Conservation (phyloP, 73 alveolate genomes). For the Strombidium stylifer region DNA sequence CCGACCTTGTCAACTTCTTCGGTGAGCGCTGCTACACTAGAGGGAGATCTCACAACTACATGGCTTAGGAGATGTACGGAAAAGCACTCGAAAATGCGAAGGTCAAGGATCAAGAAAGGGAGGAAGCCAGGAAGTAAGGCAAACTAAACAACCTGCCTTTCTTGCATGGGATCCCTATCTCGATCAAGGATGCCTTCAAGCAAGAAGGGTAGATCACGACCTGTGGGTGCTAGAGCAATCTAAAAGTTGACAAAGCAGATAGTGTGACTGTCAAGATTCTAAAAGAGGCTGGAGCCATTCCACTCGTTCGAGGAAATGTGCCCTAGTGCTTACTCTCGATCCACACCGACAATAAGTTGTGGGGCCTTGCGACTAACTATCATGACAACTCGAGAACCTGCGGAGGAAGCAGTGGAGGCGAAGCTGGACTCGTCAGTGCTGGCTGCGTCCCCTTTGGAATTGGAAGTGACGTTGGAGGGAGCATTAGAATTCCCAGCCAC, state of each 20-base stretch:
- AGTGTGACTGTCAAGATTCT: conserved; percentile 40
- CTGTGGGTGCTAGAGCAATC: too few relatives aligned
- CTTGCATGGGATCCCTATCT: conserved; percentile 68
- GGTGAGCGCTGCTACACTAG: conserved; percentile 25
- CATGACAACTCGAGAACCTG: conserved; percentile 51
- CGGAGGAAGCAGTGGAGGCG: conserved; percentile 84
- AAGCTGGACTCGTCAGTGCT: conserved; percentile 69
- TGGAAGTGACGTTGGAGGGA: conserved; percentile 67
- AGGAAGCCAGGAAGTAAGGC: conserved; percentile 4
- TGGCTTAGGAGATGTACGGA: conserved; percentile 34
- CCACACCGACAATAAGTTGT: conserved; percentile 59
- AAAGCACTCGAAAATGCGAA: conserved; percentile 24
- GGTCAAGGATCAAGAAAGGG: conserved; percentile 8
- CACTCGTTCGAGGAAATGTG: conserved; percentile 73
- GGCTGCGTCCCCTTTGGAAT: conserved; percentile 55
- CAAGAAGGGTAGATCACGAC: background rate
- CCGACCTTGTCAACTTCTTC: conserved; percentile 10
- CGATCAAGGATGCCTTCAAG: conserved; percentile 46
- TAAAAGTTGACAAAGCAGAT: conserved; percentile 46
- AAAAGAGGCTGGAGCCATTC: conserved; percentile 77
- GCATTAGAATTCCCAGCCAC: conserved; percentile 66
- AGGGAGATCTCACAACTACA: conserved; percentile 23
- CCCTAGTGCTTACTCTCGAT: conserved; percentile 61
- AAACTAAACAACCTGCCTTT: conserved; percentile 2
- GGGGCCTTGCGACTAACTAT: conserved; percentile 76